These are phyloP conservation scores for Plantago elongata DNA, from an alignment of 257 asterid species.

Conservation along the genomic window DNA sequence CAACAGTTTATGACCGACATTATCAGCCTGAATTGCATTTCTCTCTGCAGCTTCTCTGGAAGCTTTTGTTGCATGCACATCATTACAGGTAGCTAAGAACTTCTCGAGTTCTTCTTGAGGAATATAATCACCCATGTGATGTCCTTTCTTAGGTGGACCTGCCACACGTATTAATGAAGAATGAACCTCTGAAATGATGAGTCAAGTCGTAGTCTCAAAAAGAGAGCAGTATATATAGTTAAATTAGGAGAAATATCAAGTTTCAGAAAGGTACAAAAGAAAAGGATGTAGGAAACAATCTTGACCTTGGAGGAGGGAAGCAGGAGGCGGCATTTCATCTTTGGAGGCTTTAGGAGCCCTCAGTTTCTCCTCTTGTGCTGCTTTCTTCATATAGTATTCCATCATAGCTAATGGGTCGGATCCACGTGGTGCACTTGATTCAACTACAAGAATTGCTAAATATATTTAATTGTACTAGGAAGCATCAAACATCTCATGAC, in stretches of 20 bases:
- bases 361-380: slow-evolving; percentile 75
- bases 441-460: slow-evolving; percentile 36
- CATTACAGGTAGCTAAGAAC: slow-evolving; percentile 74
- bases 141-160: slow-evolving; percentile 68
- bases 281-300: slow-evolving; percentile 5
- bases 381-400: slow-evolving; percentile 91
- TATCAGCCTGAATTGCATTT: slow-evolving; percentile 80
- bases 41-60: slow-evolving; percentile 59
- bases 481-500: not conserved
- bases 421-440: slow-evolving; percentile 42
- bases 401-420: slow-evolving; percentile 90
- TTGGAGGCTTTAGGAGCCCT: slow-evolving; percentile 67
- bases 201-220: not conserved
- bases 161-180: slow-evolving; percentile 18
- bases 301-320: slow-evolving; percentile 68
- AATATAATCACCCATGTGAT: slow-evolving; percentile 96
- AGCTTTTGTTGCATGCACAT: slow-evolving; percentile 53
- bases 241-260: not conserved
- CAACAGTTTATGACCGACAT: slow-evolving; percentile 77
- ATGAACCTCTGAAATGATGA: not conserved
- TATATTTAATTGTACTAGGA: not conserved
- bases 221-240: slow-evolving; percentile 9
- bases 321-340: slow-evolving; percentile 98
- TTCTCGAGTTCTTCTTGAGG: slow-evolving; percentile 89
- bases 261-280: not conserved